These are phyloP conservation scores for Guadua angustifolia DNA, from an alignment of 176 grass and related monocot genomes.

Conservation along the genomic window DNA sequence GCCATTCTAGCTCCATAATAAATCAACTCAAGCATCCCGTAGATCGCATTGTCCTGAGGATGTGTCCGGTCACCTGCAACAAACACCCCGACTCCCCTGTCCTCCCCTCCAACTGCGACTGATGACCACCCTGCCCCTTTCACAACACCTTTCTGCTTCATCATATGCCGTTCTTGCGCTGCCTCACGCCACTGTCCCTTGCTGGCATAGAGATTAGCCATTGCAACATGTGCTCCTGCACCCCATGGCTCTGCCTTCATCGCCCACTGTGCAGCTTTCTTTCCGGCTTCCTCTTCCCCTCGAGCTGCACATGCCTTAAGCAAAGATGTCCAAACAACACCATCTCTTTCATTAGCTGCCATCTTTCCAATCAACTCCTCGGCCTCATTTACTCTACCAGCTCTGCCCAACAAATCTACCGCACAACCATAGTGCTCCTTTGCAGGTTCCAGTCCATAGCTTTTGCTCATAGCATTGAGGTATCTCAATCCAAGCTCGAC, in stretches of 20 bases:
- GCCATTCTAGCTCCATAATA: slow-evolving; percentile 44
- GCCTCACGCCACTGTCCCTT: slow-evolving; percentile 61
- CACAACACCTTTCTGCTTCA: slow-evolving; percentile 66
- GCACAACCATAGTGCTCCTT: slow-evolving; percentile 76
- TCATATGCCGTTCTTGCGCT: slow-evolving; percentile 54
- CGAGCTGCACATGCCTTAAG: slow-evolving; percentile 53
- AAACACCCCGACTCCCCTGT: slow-evolving; percentile 46
- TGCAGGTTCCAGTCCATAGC: slow-evolving; percentile 49
- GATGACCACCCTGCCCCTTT: slow-evolving; percentile 70
- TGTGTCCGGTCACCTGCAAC: slow-evolving; percentile 58
- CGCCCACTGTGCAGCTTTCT: slow-evolving; percentile 42
- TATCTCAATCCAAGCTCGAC: slow-evolving; percentile 65
- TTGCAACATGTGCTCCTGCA: slow-evolving; percentile 58
- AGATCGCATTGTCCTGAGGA: slow-evolving; percentile 48
- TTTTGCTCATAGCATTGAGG: slow-evolving; percentile 51
- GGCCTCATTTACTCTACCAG: slow-evolving; percentile 58
- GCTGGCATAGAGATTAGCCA: slow-evolving; percentile 66
- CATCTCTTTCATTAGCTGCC: slow-evolving; percentile 49
- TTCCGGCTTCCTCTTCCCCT: slow-evolving; percentile 56
- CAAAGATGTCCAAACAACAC: slow-evolving; percentile 39
- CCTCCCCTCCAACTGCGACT: slow-evolving; percentile 45
- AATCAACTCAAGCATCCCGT: slow-evolving; percentile 54
- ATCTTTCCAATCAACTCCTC: slow-evolving; percentile 61
- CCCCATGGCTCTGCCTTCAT: slow-evolving; percentile 55
- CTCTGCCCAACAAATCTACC: slow-evolving; percentile 61